These are phyloP conservation scores for Pythium dissimile DNA, from an alignment of 352 stramenopile genomes.

Conservation along the genomic window DNA sequence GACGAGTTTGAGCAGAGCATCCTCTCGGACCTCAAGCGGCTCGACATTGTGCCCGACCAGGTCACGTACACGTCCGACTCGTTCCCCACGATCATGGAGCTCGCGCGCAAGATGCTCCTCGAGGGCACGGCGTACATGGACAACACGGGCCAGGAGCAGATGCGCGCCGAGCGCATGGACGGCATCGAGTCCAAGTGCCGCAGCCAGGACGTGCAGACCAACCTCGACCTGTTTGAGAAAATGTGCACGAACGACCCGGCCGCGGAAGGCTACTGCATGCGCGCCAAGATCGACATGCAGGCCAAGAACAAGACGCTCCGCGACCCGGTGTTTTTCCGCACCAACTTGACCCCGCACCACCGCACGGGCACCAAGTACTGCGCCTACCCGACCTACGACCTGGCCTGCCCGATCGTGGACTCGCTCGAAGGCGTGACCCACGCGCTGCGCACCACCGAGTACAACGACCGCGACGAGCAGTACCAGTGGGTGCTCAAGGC, in stretches of 20 bases:
- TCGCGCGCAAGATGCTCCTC: constrained; percentile 93
- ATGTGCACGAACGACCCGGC: constrained; percentile 93
- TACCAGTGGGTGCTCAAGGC: constrained; percentile 95
- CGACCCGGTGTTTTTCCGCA: constrained; percentile 87
- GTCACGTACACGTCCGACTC: constrained; percentile 98
- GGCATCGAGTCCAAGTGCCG: constrained; percentile 90
- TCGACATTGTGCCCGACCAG: constrained; percentile 77
- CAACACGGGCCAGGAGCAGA: constrained; percentile 97
- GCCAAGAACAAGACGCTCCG: constrained; percentile 88
- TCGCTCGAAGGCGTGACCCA: constrained; percentile 99
- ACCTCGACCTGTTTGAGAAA: constrained; percentile 94
- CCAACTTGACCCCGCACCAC: constrained; percentile 82
- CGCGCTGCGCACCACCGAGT: constrained; percentile 98
- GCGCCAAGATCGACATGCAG: constrained; percentile 95
- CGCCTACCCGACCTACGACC: constrained; percentile 99
- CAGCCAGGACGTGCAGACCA: constrained; percentile 78
- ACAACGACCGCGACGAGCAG: constrained; percentile 98
- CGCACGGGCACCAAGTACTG: constrained; percentile 96
- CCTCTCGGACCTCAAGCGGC: constrained; percentile 82
- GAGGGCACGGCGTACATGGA: constrained; percentile 99
- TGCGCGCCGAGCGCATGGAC: constrained; percentile 95
- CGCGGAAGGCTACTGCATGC: constrained; percentile 74
- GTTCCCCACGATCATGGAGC: constrained; percentile 94
- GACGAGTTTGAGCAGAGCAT: constrained; percentile 98
- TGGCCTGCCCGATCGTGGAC: constrained; percentile 99